Base-by-base conservation (phyloP, 177 flowering plant species). In the Vitis hybrid region DNA sequence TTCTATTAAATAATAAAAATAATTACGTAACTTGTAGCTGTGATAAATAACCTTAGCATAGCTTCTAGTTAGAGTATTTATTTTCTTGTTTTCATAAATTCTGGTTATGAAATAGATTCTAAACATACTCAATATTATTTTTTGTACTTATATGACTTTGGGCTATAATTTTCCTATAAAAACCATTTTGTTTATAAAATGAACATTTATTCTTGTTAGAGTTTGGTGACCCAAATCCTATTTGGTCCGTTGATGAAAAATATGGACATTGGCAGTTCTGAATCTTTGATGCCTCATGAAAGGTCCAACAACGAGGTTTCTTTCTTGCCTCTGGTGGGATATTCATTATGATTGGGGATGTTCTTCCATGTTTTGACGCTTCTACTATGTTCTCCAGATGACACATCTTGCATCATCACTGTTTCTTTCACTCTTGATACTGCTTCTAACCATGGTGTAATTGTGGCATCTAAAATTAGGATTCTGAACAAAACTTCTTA, bases 331-430 rank as follows among this genome's bases (percentile, higher is more conserved):
- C 85, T 93, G 99, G 99, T 81, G 99, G 98, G 15, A 54, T 96
- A 56, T 86, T 96, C 67, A 93, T 83, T 51, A 96, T 96, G 99
- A 96, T 98, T 66, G 98, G 99, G 67, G 98, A 96, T 88, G 99
- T 96, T 69, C 97, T 96, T 74, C 99, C 98, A 24, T 92, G 97
- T 82, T 96, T 92, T 82, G 94, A 93, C 83, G 92, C 97, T 64
- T 88, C 88, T 55, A 75, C 70, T 59, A 67, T 93, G 90, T 77
- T 83, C 73, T 75, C 97, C 99, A 14, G 88, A 84, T 61, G 92
- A 96, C 54, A 70, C 93, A 27, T 80, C 98, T 14, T 87, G 93
- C 81, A 96, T 94, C 52, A 77, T 96, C 64, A 96, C 99, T 63
- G 98, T 93, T 72, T 98, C 98, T 24, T 88, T 93, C 63, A 92